Conservation (phyloP, 306 rosid species). For the Cicer arietinum region DNA sequence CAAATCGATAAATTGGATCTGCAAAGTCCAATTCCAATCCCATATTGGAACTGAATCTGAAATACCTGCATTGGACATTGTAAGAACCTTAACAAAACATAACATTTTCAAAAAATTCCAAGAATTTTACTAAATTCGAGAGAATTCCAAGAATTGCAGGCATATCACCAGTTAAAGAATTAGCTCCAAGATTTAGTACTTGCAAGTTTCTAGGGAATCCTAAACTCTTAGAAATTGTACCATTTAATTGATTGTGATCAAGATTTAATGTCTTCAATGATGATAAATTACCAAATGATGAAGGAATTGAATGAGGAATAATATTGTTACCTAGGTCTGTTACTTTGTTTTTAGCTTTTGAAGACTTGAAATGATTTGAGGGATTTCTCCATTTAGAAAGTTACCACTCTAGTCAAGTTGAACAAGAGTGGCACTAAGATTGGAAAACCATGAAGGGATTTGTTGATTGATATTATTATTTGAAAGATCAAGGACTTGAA, state of each 20-base stretch:
- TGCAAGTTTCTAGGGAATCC: background rate
- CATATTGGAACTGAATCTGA: conserved; percentile 44
- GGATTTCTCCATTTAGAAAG: background rate
- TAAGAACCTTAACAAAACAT: background rate
- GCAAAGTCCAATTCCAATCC: conserved; percentile 49
- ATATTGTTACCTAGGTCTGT: background rate
- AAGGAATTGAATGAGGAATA: background rate
- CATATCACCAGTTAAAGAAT: background rate
- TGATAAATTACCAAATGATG: conserved; percentile 2
- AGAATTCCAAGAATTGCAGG: conserved; percentile 1
- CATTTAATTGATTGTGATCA: conserved; percentile 1
- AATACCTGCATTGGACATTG: conserved; percentile 45
- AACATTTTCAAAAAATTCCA: conserved; percentile 3
- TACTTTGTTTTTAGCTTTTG: background rate
- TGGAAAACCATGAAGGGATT: background rate
- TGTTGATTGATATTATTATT: background rate
- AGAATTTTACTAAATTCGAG: background rate
- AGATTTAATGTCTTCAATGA: conserved; percentile 4
- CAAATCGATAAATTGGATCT: conserved; percentile 38
- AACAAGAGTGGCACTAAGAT: background rate
- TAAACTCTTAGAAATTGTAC: background rate
- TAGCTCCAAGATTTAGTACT: conserved; percentile 4
- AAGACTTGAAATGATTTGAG: background rate
- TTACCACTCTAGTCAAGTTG: conserved; percentile 1
- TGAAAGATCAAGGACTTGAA: conserved; percentile 8